These are phyloP conservation scores for Chlorophyllum brunneum DNA, from an alignment of 768 basidiomycete genomes.

Conservation along the genomic window DNA sequence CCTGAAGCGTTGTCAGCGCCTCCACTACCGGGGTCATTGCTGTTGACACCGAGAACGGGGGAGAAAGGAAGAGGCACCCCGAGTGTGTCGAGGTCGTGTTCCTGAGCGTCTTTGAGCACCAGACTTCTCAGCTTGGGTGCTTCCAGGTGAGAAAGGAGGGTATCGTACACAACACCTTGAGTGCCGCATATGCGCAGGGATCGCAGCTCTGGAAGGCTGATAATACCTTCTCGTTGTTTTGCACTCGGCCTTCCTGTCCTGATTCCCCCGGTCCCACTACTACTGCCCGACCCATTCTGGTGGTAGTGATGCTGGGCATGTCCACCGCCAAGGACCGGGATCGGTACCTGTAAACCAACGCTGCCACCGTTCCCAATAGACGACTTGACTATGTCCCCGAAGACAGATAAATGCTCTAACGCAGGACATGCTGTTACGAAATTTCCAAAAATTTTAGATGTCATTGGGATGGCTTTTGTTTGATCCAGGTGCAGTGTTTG, in stretches of 20 bases:
- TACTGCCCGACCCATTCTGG: neutral
- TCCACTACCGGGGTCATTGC: neutral
- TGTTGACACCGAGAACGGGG: neutral
- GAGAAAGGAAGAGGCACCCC: slow-evolving; percentile 17
- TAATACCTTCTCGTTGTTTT: slow-evolving; percentile 19
- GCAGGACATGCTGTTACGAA: slow-evolving; percentile 30
- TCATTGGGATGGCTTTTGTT: slow-evolving; percentile 30
- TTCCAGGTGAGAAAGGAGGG: slow-evolving; percentile 33
- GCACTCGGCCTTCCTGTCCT: slow-evolving; percentile 15
- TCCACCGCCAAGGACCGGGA: neutral
- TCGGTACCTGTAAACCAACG: neutral
- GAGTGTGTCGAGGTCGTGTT: slow-evolving; percentile 38
- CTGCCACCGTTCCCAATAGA: slow-evolving; percentile 14
- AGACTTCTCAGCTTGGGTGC: slow-evolving; percentile 38
- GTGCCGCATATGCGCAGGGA: slow-evolving; percentile 40
- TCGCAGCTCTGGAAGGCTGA: slow-evolving; percentile 29
- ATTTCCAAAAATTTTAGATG: slow-evolving; percentile 28
- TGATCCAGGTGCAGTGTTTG: slow-evolving; percentile 44
- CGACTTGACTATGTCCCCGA: slow-evolving; percentile 36
- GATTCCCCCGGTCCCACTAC: neutral
- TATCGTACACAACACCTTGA: slow-evolving; percentile 32
- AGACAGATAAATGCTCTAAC: slow-evolving; percentile 39
- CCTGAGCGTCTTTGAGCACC: slow-evolving; percentile 38
- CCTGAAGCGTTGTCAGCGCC: neutral
- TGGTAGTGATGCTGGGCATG: neutral